These are phyloP conservation scores for Pythium periplocum DNA, from an alignment of 352 stramenopile species.

Conservation along the genomic window DNA sequence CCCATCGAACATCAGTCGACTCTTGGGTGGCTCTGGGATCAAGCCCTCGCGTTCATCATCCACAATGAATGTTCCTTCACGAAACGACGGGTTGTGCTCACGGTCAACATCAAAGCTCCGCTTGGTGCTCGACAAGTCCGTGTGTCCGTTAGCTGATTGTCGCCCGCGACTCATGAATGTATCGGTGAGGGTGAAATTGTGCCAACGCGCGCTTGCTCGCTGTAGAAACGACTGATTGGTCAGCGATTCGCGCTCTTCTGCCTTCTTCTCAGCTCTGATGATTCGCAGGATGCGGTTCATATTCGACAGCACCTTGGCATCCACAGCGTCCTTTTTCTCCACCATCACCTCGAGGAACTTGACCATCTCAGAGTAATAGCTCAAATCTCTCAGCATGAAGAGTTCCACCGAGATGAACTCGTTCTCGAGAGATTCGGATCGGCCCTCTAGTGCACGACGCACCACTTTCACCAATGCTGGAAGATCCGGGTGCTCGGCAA, in stretches of 20 bases:
- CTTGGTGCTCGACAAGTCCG: neutral
- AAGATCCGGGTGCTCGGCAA: slow-evolving; percentile 63
- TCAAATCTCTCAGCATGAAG: slow-evolving; percentile 59
- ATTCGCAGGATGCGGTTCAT: slow-evolving; percentile 73
- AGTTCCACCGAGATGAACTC: slow-evolving; percentile 24
- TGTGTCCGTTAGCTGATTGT: neutral
- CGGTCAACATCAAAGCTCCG: slow-evolving; percentile 9
- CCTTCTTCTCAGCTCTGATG: slow-evolving; percentile 49
- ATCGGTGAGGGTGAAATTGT: slow-evolving; percentile 64
- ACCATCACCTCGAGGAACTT: slow-evolving; percentile 16
- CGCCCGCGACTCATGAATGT: neutral
- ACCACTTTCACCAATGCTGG: slow-evolving; percentile 64
- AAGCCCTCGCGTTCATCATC: slow-evolving; percentile 34
- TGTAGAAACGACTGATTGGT: slow-evolving; percentile 57
- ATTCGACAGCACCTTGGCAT: slow-evolving; percentile 57
- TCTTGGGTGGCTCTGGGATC: slow-evolving; percentile 43
- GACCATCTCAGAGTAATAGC: slow-evolving; percentile 60
- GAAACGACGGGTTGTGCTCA: slow-evolving; percentile 8
- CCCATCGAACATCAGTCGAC: slow-evolving; percentile 57
- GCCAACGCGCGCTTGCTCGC: slow-evolving; percentile 45
- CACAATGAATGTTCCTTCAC: slow-evolving; percentile 36
- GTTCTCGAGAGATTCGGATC: slow-evolving; percentile 25
- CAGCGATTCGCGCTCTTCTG: slow-evolving; percentile 35
- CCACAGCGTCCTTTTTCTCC: slow-evolving; percentile 18
- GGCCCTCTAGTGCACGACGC: slow-evolving; percentile 66